These are phyloP conservation scores for Ambrosiella xylebori DNA, from an alignment of 2,329 filamentous ascomycete species.

Conservation along the genomic window DNA sequence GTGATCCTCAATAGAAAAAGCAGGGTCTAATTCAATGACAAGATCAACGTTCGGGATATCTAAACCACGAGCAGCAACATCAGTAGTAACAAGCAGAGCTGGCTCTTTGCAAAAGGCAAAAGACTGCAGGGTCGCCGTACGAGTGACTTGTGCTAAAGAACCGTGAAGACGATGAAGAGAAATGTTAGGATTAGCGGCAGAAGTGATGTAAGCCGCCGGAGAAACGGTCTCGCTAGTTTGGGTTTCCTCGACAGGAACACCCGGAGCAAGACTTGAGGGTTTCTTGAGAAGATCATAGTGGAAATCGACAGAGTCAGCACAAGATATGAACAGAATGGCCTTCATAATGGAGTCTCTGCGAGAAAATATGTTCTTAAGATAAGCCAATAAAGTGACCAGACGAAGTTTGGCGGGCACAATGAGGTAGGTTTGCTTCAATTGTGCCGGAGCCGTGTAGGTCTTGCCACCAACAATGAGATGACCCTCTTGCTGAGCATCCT, in stretches of 20 bases:
- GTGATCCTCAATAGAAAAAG: slow-evolving; percentile 85
- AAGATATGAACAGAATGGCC: slow-evolving; percentile 90
- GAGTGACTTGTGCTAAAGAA: slow-evolving; percentile 71
- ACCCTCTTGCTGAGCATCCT: background rate
- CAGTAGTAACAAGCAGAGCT: slow-evolving; percentile 77
- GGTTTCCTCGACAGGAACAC: slow-evolving; percentile 18
- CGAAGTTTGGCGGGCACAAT: slow-evolving; percentile 79
- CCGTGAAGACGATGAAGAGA: slow-evolving; percentile 77
- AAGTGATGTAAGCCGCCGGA: slow-evolving; percentile 54
- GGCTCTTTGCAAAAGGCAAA: slow-evolving; percentile 61
- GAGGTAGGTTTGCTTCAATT: slow-evolving; percentile 82
- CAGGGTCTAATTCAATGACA: slow-evolving; percentile 89
- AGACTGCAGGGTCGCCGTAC: slow-evolving; percentile 67
- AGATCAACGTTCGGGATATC: slow-evolving; percentile 91
- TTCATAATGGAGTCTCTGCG: slow-evolving; percentile 89
- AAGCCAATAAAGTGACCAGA: slow-evolving; percentile 68
- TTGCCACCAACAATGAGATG: slow-evolving; percentile 12
- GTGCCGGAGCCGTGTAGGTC: slow-evolving; percentile 67
- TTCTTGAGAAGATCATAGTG: slow-evolving; percentile 62
- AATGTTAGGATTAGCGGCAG: slow-evolving; percentile 54
- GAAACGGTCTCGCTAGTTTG: slow-evolving; percentile 43
- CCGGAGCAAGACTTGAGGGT: slow-evolving; percentile 15
- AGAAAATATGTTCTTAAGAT: slow-evolving; percentile 74
- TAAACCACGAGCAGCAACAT: slow-evolving; percentile 87
- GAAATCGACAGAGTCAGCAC: slow-evolving; percentile 91